Evolutionary conservation across 1,139 yeast species (phyloP).

Genomic region (Debaryomyces subglobosus): DNA sequence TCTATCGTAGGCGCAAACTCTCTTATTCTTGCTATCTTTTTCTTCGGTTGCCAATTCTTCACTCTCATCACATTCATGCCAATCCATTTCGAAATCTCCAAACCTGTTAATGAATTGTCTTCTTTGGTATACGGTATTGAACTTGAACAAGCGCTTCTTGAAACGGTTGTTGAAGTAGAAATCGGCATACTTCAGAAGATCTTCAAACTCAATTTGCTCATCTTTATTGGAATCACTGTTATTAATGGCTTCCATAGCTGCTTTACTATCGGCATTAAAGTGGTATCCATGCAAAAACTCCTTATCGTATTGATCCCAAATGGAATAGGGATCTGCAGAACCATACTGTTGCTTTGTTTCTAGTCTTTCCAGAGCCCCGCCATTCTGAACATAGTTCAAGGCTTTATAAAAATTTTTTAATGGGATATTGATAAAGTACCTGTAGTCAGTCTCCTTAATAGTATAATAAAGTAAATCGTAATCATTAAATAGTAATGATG

Average conservation of each 20-base stretch:
- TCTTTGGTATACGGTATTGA: slow-evolving; percentile 50
- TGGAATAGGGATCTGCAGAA: slow-evolving; percentile 32
- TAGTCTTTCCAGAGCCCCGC: slow-evolving; percentile 16
- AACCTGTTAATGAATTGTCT: slow-evolving; percentile 50
- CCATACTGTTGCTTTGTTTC: slow-evolving; percentile 26
- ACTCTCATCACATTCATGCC: slow-evolving; percentile 23
- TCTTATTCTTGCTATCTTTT: slow-evolving; percentile 11
- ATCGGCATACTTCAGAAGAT: slow-evolving; percentile 30
- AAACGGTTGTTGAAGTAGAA: slow-evolving; percentile 40
- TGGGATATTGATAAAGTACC: slow-evolving; percentile 46
- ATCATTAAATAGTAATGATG: slow-evolving; percentile 46
- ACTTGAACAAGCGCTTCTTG: slow-evolving; percentile 46
- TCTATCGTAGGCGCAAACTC: slow-evolving; percentile 36
- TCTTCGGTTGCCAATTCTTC: slow-evolving; percentile 17
- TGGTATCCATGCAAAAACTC: slow-evolving; percentile 18
- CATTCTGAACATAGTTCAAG: slow-evolving; percentile 38
- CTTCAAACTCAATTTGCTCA: slow-evolving; percentile 17
- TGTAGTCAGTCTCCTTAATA: slow-evolving; percentile 45
- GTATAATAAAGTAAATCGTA: slow-evolving; percentile 47
- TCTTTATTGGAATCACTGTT: slow-evolving; percentile 1
- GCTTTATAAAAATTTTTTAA: slow-evolving; percentile 48
- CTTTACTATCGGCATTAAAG: slow-evolving; percentile 2
- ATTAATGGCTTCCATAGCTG: background rate
- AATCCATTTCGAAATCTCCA: slow-evolving; percentile 45
- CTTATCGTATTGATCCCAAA: slow-evolving; percentile 29